Evolutionary conservation across 768 basidiomycete species (phyloP), one percentile per base, ranked within the genome.

Genomic region (Suillus hirtellus): DNA sequence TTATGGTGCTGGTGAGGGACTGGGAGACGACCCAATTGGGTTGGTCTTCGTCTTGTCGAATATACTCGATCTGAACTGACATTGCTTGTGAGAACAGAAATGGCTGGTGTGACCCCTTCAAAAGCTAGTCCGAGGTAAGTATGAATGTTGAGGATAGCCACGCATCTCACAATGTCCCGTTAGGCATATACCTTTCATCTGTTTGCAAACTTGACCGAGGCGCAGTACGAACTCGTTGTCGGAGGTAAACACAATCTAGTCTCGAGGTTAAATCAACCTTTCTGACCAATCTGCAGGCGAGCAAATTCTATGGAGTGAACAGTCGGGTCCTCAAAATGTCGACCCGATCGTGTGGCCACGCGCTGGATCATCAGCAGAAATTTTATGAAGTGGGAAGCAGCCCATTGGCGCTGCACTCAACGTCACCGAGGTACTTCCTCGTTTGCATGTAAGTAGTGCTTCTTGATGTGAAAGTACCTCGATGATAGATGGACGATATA

Each of bases 321-420:
- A 92, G 71, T 83, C 88, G 0, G 82, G 82, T 9, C 82, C 89
- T n/a, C 77, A 81, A 61, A 92, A 88, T 68, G 73, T 92, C 31
- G 90, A 93, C 68, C 69, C 84, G 2, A 86, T 86, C 55, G 79
- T 82, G 2, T 93, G 91, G 91, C 91, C 89, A 14, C 81, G 89
- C 59, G 87, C 88, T 17, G 88, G 87, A 0, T 82, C 85, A 0
- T 84, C 86, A 14, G 90, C 89, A 0, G 91, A 93, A 78, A 70
- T 92, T 17, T 92, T 90, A 73, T 93, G 91, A 89, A 85, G 83
- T 1, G 89, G 89, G 6, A 54, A 54, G 53, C 53, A 37, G 35
- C 66, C 82, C 27, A 58, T 68, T 8, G 74, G 77, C 24, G 49
- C 49, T 31, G 60, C 70, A 3, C 74, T 77, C 24, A 76, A 81